Percentiles rank a stretch among this genome's conserved stretches.
Conservation (phyloP, 2,329 filamentous ascomycete species). For the Sphaerulina musiva region DNA sequence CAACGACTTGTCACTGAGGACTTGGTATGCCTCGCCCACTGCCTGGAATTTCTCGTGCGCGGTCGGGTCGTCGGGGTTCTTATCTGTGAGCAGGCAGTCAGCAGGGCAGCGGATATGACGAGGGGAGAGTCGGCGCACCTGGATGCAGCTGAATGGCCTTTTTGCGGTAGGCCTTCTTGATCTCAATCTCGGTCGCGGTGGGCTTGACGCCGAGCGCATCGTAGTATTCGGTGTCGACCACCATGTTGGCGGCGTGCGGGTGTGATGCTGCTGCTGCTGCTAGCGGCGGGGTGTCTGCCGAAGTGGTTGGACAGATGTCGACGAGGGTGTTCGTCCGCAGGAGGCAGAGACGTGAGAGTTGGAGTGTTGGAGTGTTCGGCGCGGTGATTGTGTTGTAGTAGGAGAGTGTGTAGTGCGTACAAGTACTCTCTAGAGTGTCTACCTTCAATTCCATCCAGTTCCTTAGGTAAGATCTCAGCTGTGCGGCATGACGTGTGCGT, state of each 20-base stretch:
- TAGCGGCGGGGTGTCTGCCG: not conserved
- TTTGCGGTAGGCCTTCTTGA: conserved; percentile 94
- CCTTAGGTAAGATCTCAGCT: no score
- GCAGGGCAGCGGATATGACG: not conserved
- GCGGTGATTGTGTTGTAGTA: no score
- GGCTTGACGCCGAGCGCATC: conserved; percentile 75
- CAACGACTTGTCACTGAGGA: conserved; percentile 80
- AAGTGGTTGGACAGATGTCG: no score
- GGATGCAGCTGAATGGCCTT: conserved; percentile 88
- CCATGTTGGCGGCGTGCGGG: conserved; percentile 53
- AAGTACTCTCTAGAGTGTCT: no score
- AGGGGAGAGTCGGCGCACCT: conserved; percentile 31
- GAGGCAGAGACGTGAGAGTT: no score
- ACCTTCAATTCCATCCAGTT: no score
- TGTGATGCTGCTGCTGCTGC: not conserved
- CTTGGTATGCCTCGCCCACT: conserved; percentile 66
- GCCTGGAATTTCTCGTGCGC: conserved; percentile 92
- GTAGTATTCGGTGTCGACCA: conserved; percentile 93
- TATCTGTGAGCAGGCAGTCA: conserved; percentile 55
- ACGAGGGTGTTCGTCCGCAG: no score
- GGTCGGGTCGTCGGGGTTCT: conserved; percentile 92
- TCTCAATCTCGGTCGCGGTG: conserved; percentile 80
- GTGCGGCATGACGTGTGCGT: not conserved
- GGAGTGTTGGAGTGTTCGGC: no score
- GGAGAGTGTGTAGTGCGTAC: no score